Evolutionary conservation across 202 grass and related monocot genomes (phyloP), one percentile per base, ranked within the genome.

Genomic region (Zizania palustris): DNA sequence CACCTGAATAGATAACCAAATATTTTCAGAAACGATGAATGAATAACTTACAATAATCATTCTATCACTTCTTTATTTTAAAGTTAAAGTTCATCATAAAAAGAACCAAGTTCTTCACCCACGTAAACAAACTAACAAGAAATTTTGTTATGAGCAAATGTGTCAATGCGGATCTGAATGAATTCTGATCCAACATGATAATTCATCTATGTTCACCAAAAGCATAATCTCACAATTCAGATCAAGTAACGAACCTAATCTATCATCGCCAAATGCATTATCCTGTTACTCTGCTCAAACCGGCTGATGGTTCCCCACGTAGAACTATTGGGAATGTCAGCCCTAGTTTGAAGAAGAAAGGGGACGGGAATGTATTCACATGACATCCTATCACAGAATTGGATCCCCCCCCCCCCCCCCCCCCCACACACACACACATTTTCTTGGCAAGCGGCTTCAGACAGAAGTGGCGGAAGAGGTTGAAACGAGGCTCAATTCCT

Each of bases 1-100:
- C 58, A 99, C 85, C 96, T 99, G 75, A 80, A 89, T 21, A 86
- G 68, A 73, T 15, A 80, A 45, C 8, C 14, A 80, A 66, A 43
- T 80, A 46, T 57, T 76, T 76, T 80, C 45, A 80, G 62, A 72
- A 72, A 78, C 39, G 55, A 57, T 51, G 18, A 16, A 80, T 50
- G 51, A 4, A 69, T 21, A 69, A 44, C 9, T 50, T 77, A 67
- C 68, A 78, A 41, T 4, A 28, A 28, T 28, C 28, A 28, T 28
- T 28, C 28, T 28, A 28, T 28, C 60, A 3, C 41, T 9, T 56
- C 16, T 78, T 77, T 61, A 71, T 59, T 11, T 73, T 12, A 72
- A 38, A 18, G 14, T 44, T 43, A 43, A 67, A 73, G 45, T 36
- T 59, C 66, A 40, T 4, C n/a, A 49, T 7, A 15, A 69, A 61